These are phyloP conservation scores for Salix brachista DNA, from an alignment of 345 rosid genomes.

Conservation along the genomic window DNA sequence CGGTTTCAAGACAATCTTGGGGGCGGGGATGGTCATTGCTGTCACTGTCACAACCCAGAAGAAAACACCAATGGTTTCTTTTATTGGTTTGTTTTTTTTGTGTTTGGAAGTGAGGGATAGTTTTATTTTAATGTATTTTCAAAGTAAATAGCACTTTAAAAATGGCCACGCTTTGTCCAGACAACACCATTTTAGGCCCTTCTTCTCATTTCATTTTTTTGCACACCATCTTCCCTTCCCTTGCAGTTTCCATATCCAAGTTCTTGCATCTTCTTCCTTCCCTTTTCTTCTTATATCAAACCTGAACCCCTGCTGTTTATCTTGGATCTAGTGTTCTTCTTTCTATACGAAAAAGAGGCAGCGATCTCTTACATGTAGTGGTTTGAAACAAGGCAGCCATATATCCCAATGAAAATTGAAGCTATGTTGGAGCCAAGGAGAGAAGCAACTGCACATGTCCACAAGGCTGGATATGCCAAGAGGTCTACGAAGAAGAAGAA, in stretches of 20 bases:
- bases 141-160: too few species aligned
- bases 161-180: too few species aligned
- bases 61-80: too few species aligned
- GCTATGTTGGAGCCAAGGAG: slow-evolving; percentile 36
- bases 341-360: background rate
- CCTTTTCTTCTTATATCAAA: background rate
- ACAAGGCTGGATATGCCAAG: slow-evolving; percentile 36
- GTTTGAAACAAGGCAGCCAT: background rate
- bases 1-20: slow-evolving; percentile 42
- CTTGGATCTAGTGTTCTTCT: background rate
- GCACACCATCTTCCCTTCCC: background rate
- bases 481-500: slow-evolving; percentile 31
- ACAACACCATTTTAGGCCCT: too few species aligned
- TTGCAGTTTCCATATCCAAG: background rate
- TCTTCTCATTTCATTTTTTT: too few species aligned
- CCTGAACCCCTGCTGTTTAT: background rate
- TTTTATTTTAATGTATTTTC: too few species aligned
- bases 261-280: background rate
- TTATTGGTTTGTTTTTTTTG: too few species aligned
- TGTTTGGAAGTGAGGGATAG: too few species aligned
- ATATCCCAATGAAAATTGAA: slow-evolving; percentile 6
- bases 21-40: slow-evolving; percentile 30
- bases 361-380: background rate
- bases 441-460: slow-evolving; percentile 13
- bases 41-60: background rate